phyloP scores from a whole-genome alignment of 2,329 filamentous ascomycete genomes.

The Teratosphaeria destructans region DNA sequence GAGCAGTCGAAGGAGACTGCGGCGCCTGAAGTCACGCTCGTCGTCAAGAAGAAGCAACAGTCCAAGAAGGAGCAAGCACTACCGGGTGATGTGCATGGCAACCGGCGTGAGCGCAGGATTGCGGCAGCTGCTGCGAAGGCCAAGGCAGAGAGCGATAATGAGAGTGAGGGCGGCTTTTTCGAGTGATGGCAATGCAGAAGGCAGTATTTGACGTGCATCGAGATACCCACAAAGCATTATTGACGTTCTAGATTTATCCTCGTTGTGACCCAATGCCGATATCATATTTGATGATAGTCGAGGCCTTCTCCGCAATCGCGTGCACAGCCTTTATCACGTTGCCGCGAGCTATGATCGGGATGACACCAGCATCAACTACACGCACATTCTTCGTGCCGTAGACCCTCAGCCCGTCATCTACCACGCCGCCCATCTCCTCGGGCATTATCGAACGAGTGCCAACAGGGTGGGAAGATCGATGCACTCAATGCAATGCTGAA shows the following conservation, averaged over 20 bases:
- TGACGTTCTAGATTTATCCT: neutral
- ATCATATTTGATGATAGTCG: constrained; percentile 13
- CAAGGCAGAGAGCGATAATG: constrained; percentile 20
- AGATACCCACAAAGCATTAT: neutral
- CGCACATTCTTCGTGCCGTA: constrained; percentile 28
- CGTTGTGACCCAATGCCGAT: neutral
- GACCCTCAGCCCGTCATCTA: constrained; percentile 27
- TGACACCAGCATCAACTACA: constrained; percentile 27
- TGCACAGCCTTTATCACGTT: constrained; percentile 21
- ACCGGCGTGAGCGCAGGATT: constrained; percentile 2
- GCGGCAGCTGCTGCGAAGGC: constrained; percentile 1
- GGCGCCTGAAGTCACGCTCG: neutral
- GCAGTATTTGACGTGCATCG: neutral
- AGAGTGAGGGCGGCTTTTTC: constrained; percentile 28
- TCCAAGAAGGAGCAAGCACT: constrained; percentile 6
- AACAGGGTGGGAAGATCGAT: too few species aligned
- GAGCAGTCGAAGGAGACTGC: neutral
- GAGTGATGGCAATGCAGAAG: constrained; percentile 11
- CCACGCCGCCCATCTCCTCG: constrained; percentile 24
- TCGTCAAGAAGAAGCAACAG: constrained; percentile 2
- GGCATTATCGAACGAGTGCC: too few species aligned
- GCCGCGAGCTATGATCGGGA: constrained; percentile 18
- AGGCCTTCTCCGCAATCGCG: constrained; percentile 23
- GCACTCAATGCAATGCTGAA: too few species aligned
- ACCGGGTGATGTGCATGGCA: constrained; percentile 7